Conservation (phyloP, 2,329 filamentous ascomycete genomes). For the Zasmidium angulare region DNA sequence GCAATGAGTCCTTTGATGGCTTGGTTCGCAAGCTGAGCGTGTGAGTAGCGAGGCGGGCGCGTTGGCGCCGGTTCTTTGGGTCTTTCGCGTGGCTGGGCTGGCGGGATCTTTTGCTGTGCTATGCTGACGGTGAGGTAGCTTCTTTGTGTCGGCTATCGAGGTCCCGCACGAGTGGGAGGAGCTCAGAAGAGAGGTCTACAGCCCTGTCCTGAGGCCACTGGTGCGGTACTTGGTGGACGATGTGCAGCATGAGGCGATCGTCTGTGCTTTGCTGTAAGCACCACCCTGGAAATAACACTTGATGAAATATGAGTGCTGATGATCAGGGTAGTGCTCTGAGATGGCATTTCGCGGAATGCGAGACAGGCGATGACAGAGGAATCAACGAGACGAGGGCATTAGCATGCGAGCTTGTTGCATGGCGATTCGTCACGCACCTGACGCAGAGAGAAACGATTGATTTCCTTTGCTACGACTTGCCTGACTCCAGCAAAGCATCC, state of each 20-base stretch:
- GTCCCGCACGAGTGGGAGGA: slow-evolving; percentile 72
- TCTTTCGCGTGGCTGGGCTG: background rate
- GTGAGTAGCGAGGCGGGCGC: slow-evolving; percentile 41
- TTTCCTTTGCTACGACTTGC: slow-evolving; percentile 72
- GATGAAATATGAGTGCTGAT: background rate
- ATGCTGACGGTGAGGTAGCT: slow-evolving; percentile 44
- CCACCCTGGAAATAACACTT: background rate
- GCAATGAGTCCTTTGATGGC: slow-evolving; percentile 61
- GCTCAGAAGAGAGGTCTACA: slow-evolving; percentile 65
- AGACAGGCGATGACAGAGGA: slow-evolving; percentile 60
- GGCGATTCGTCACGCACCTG: slow-evolving; percentile 65
- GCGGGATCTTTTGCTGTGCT: slow-evolving; percentile 1
- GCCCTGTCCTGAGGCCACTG: slow-evolving; percentile 57
- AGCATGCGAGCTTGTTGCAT: slow-evolving; percentile 78
- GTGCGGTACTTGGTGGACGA: slow-evolving; percentile 63
- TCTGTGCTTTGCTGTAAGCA: slow-evolving; percentile 68
- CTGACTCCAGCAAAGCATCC: slow-evolving; percentile 31
- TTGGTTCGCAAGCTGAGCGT: slow-evolving; percentile 67
- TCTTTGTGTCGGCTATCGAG: slow-evolving; percentile 62
- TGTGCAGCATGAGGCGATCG: slow-evolving; percentile 67
- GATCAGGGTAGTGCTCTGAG: slow-evolving; percentile 62
- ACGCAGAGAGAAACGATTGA: slow-evolving; percentile 73
- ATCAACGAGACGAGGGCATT: slow-evolving; percentile 68
- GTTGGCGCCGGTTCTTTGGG: slow-evolving; percentile 4
- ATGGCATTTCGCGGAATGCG: slow-evolving; percentile 68